These are phyloP conservation scores for Cryptosporidium xiaoi DNA, from an alignment of 169 alveolate species.

Conservation along the genomic window DNA sequence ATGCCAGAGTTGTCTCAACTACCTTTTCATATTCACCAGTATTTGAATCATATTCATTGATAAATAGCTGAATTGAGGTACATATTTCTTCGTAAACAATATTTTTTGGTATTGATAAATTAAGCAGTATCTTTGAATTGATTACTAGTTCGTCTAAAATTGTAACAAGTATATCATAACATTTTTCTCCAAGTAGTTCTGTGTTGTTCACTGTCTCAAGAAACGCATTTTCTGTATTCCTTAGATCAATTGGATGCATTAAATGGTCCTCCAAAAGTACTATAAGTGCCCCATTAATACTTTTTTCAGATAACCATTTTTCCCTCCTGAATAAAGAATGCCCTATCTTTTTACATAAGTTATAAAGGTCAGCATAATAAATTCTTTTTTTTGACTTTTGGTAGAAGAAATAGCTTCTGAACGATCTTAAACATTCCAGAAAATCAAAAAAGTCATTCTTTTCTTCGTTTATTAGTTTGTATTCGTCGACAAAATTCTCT, in stretches of 20 bases:
- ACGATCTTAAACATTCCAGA: conserved; percentile 36
- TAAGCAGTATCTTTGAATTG: not conserved
- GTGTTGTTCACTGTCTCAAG: not conserved
- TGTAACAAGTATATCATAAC: not conserved
- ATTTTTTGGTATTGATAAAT: conserved; percentile 3
- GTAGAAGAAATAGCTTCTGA: conserved; percentile 27
- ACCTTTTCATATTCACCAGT: conserved; percentile 5
- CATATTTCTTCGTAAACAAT: conserved; percentile 1
- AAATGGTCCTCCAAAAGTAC: conserved; percentile 23
- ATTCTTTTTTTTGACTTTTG: conserved; percentile 14
- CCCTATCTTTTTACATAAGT: conserved; percentile 33
- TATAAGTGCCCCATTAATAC: conserved; percentile 5
- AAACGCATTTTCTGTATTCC: not conserved
- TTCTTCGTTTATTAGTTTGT: not conserved
- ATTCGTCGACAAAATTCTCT: not conserved
- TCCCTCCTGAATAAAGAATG: conserved; percentile 8
- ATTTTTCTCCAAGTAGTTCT: not conserved
- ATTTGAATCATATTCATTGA: not conserved
- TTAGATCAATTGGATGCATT: conserved; percentile 7
- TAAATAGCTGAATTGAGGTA: not conserved
- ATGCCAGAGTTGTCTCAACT: conserved; percentile 17
- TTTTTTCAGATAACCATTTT: conserved; percentile 21
- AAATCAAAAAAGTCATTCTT: conserved; percentile 41
- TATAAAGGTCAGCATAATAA: conserved; percentile 16
- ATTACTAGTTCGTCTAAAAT: not conserved